phyloP scores from a whole-genome alignment of 179 eudicot species.

The Sideroxylon spinosum region DNA sequence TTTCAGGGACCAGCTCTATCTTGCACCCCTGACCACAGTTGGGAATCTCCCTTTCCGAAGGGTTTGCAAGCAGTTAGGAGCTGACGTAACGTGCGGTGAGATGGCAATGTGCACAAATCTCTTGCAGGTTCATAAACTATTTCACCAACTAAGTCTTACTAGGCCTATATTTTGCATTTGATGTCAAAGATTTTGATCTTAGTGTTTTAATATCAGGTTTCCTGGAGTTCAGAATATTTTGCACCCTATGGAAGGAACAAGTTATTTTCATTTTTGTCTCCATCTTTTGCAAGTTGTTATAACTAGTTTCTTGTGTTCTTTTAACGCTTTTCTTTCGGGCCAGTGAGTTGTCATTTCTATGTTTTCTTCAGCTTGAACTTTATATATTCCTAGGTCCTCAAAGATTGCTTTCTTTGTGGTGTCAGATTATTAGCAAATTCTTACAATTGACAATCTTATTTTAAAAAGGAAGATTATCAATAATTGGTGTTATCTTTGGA shows the following conservation, averaged over 20 bases:
- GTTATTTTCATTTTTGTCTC: neutral
- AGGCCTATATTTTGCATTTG: neutral
- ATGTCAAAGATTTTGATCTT: neutral
- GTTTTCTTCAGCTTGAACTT: neutral
- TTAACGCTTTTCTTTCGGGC: constrained; percentile 5
- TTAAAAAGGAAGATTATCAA: too few relatives aligned
- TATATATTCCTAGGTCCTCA: neutral
- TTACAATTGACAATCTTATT: too few relatives aligned
- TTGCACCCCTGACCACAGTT: constrained; percentile 95
- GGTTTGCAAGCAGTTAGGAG: constrained; percentile 89
- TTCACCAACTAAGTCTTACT: neutral
- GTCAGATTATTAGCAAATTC: neutral
- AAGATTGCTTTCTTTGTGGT: neutral
- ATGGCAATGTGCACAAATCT: constrained; percentile 99
- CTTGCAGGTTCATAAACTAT: constrained; percentile 61
- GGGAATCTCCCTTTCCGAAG: constrained; percentile 95
- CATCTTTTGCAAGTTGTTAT: neutral
- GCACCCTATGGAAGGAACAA: neutral
- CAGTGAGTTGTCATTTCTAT: neutral
- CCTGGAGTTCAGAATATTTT: neutral
- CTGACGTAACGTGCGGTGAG: constrained; percentile 96
- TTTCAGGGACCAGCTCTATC: constrained; percentile 77
- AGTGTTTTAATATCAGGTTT: neutral
- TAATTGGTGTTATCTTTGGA: too few relatives aligned
- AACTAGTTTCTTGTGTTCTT: neutral